phyloP scores from a whole-genome alignment of 768 basidiomycete genomes.

The Naganishia friedmannii region DNA sequence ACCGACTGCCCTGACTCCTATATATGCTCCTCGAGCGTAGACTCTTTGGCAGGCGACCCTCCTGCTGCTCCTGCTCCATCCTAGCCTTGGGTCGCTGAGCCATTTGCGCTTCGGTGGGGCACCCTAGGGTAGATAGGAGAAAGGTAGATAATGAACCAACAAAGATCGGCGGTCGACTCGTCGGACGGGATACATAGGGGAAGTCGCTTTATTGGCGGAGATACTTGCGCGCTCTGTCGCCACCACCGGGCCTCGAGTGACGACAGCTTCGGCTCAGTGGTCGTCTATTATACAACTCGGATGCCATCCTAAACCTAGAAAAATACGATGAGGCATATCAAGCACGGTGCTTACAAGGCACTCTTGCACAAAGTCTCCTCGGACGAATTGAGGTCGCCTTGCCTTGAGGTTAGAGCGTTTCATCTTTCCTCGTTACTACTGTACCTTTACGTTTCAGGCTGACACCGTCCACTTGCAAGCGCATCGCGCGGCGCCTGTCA shows the following conservation, averaged over 20 bases:
- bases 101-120: background rate
- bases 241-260: no score
- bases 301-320: no score
- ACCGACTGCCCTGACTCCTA: no score
- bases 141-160: conserved; percentile 11
- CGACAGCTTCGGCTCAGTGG: no score
- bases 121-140: conserved; percentile 12
- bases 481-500: conserved; percentile 17
- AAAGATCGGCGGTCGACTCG: background rate
- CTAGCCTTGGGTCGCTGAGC: no score
- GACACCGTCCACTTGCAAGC: background rate
- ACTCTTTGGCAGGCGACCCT: no score
- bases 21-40: no score
- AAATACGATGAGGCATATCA: background rate
- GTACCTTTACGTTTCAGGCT: conserved; percentile 12
- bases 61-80: no score
- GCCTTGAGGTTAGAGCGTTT: background rate
- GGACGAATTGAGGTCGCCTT: background rate
- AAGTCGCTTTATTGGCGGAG: background rate
- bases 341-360: background rate
- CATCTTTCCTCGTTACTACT: background rate
- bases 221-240: no score
- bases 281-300: no score
- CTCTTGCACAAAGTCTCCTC: background rate
- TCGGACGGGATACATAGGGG: background rate